Conservation (phyloP, 2,329 filamentous ascomycete genomes). For the Mycosphaerella sp. region DNA sequence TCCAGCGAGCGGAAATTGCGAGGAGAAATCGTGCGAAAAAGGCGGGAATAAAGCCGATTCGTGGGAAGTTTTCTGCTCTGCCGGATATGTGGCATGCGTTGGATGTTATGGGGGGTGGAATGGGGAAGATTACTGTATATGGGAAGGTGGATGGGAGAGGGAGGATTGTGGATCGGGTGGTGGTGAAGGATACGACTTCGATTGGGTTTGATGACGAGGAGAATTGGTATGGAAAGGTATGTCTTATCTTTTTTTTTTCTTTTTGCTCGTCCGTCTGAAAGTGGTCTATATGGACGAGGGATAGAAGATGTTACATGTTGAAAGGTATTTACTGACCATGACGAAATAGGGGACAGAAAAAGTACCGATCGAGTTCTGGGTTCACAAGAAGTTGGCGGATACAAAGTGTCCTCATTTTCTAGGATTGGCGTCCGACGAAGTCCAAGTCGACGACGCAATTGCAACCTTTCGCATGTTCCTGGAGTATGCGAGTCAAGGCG, state of each 20-base stretch:
- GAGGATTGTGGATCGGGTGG: constrained; percentile 1
- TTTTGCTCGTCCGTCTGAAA: too few relatives aligned
- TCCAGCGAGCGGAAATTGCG: neutral
- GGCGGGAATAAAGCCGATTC: neutral
- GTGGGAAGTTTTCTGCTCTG: neutral
- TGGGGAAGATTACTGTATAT: constrained; percentile 5
- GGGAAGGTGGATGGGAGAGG: neutral
- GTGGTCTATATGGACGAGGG: too few relatives aligned
- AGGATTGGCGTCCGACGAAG: neutral
- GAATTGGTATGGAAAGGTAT: constrained; percentile 8
- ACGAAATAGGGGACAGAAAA: neutral
- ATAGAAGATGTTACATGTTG: neutral
- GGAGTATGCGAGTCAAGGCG: constrained; percentile 6
- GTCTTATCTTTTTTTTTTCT: neutral
- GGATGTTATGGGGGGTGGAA: constrained; percentile 1
- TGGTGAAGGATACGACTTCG: constrained; percentile 6
- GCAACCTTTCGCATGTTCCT: constrained; percentile 5
- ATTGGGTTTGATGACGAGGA: neutral
- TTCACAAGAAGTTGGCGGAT: neutral
- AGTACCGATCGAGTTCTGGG: constrained; percentile 6
- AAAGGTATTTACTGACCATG: neutral
- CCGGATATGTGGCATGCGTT: neutral
- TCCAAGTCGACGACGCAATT: neutral
- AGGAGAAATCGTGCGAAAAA: neutral
- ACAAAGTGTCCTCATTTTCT: neutral